Evolutionary conservation across 139 green algal species (phyloP), one percentile per base, ranked within the genome.

Genomic region (Micractinium sp.): DNA sequence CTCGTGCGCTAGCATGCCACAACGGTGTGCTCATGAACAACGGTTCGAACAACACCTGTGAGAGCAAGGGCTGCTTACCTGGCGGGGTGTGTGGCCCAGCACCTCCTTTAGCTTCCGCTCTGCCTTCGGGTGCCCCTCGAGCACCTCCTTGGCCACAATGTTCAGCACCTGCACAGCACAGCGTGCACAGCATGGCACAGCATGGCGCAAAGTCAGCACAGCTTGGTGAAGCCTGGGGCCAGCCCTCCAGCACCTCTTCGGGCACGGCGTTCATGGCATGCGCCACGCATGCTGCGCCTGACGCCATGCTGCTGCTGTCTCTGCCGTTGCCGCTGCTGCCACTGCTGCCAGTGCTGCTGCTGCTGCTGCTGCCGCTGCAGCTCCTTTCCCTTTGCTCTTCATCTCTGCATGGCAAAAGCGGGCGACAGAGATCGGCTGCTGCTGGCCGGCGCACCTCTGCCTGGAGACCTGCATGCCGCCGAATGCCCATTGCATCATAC

Each of bases 401-500:
- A 56, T 56, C 47, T 9, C 47, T 56, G 7, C 5, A 56, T 56
- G 47, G 7, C 47, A 56, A n/a, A 5, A 56, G 7, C 9, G 47
- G 5, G 47, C 47, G 16, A 12, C 63, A 73, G 12, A 25, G 22
- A 20, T 20, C 16, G 12, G 63, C 20, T n/a, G 63, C 63, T 25
- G 22, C 63, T n/a, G 20, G 63, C 20, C 20, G 16, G 77, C 77
- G 25, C 78, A 84, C 78, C 85, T 88, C n/a, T 29, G 85, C 85
- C 85, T 88, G 85, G 31, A 92, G 67, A 22, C 97, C 97, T 71
- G 98, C 98, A 90, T 99, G 98, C 35, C 94, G 90, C 38, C 98
- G 92, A 61, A 99, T 97, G n/a, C 96, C 96, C 63, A 98, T 97
- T 9, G 98, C 98, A 91, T 99, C 98, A 88, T 99, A 99, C 98